Conservation (phyloP, 352 stramenopile genomes). For the Globisporangium camurandrum region DNA sequence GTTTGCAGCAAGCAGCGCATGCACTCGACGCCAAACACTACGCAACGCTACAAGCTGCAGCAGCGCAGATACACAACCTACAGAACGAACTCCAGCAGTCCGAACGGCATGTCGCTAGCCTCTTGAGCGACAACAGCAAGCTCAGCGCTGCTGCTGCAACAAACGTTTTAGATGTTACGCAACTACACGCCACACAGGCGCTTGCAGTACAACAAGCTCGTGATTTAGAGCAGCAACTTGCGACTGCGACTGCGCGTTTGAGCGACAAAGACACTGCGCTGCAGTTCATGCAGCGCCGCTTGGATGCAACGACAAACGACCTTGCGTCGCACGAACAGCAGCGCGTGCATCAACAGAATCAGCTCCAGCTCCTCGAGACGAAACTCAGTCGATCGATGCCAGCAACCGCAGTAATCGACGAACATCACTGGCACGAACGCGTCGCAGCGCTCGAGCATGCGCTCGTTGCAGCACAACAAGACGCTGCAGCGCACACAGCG, state of each 20-base stretch:
- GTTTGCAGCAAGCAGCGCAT: slow-evolving; percentile 3
- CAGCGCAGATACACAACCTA: slow-evolving; percentile 16
- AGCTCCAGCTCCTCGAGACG: slow-evolving; percentile 34
- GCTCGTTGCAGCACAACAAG: slow-evolving; percentile 36
- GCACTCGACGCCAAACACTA: slow-evolving; percentile 15
- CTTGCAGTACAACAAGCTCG: neutral
- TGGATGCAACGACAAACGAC: slow-evolving; percentile 19
- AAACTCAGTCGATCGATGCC: slow-evolving; percentile 44
- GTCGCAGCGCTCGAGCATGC: slow-evolving; percentile 46
- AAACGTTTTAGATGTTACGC: too few species aligned
- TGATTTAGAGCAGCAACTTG: neutral
- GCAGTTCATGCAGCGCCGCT: slow-evolving; percentile 17
- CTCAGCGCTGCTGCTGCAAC: slow-evolving; percentile 2
- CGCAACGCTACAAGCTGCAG: slow-evolving; percentile 8
- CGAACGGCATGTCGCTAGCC: neutral
- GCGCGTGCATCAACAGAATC: slow-evolving; percentile 32
- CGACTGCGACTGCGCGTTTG: neutral
- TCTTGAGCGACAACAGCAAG: slow-evolving; percentile 3
- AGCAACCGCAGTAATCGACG: slow-evolving; percentile 41
- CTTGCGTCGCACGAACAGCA: slow-evolving; percentile 21
- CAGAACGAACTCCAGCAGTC: slow-evolving; percentile 10
- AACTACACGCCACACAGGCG: neutral
- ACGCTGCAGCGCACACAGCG: slow-evolving; percentile 23
- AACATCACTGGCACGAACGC: slow-evolving; percentile 56
- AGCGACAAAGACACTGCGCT: slow-evolving; percentile 9